Evolutionary conservation across 2,329 filamentous ascomycete species (phyloP), one percentile per base, ranked within the genome.

Genomic region (Claviceps purpurea): DNA sequence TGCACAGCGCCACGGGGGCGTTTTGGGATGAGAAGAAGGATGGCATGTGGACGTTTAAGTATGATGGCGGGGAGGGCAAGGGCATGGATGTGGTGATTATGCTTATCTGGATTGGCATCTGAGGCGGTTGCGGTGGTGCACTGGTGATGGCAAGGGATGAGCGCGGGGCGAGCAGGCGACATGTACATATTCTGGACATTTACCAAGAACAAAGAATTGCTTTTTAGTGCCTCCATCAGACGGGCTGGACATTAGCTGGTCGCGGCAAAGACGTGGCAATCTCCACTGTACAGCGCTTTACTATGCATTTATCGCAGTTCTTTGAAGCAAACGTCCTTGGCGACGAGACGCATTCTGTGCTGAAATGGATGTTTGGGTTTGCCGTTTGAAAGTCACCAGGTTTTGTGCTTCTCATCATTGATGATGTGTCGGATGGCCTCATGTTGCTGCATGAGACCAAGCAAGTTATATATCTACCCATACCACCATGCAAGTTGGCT

Each of bases 21-120:
- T 93, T 85, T 75, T 93, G 87, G 87, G 89, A 93, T 69, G 87
- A 89, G 71, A 87, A 89, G 73, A 88, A 85, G 69, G 87, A 93
- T 64, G 87, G 87, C 60, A 90, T 90, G 79, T 93, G 85, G 85
- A 89, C 81, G 61, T 89, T 85, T 74, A 93, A 93, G 74, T 91
- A 83, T 66, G 85, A 89, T 61, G 78, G 78, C 53, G 78, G 79
- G 55, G 79, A 82, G 66, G 71, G 68, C 61, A 84, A 82, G 72
- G 81, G 81, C 40, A 73, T 86, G 68, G 82, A 86, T 59, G 78
- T 85, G 49, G 80, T 86, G 52, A 75, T 86, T 61, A 84, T 81
- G 71, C 73, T 86, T 60, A 87, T 90, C 65, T 93, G 87, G 87
- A 81, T 93, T 59, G 82, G 78, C 48, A 75, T 86, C 60, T 85